These are phyloP conservation scores for Penicillium sclerotiorum DNA, from an alignment of 2,329 filamentous ascomycete species.

Conservation along the genomic window DNA sequence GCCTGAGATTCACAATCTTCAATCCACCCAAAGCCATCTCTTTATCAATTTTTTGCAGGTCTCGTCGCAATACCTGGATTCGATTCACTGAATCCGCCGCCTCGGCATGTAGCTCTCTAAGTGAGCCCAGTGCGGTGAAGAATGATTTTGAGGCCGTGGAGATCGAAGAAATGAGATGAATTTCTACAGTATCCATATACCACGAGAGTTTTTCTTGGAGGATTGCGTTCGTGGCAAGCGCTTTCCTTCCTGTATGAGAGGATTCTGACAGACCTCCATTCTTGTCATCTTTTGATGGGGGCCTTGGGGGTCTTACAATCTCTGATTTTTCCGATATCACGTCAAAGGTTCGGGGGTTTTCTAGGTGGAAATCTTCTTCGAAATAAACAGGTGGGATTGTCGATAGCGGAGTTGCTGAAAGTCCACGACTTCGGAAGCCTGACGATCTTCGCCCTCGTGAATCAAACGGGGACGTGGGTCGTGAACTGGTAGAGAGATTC, in stretches of 20 bases:
- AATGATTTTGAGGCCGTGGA: slow-evolving; percentile 95
- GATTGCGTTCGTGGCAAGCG: slow-evolving; percentile 93
- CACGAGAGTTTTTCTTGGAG: slow-evolving; percentile 97
- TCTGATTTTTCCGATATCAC: slow-evolving; percentile 95
- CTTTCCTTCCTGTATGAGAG: slow-evolving; percentile 66
- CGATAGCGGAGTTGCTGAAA: slow-evolving; percentile 80
- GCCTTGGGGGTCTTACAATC: slow-evolving; percentile 73
- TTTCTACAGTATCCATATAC: slow-evolving; percentile 99
- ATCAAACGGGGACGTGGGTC: slow-evolving; percentile 51
- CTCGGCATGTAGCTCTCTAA: slow-evolving; percentile 88
- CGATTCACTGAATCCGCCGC: slow-evolving; percentile 86
- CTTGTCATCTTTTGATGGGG: slow-evolving; percentile 55
- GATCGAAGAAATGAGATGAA: slow-evolving; percentile 94
- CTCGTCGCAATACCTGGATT: slow-evolving; percentile 78
- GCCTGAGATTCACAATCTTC: slow-evolving; percentile 80
- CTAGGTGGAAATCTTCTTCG: slow-evolving; percentile 89
- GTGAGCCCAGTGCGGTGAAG: slow-evolving; percentile 87
- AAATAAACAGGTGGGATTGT: slow-evolving; percentile 95
- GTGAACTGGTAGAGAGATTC: slow-evolving; percentile 46
- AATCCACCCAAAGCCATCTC: slow-evolving; percentile 85
- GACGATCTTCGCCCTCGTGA: slow-evolving; percentile 54
- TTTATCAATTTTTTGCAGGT: slow-evolving; percentile 77
- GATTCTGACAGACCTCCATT: slow-evolving; percentile 65
- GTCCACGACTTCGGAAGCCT: slow-evolving; percentile 59
- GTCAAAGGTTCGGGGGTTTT: slow-evolving; percentile 95